Evolutionary conservation across 2,329 filamentous ascomycete genomes (phyloP).

Genomic region (Lecanoromycetidae sp.): DNA sequence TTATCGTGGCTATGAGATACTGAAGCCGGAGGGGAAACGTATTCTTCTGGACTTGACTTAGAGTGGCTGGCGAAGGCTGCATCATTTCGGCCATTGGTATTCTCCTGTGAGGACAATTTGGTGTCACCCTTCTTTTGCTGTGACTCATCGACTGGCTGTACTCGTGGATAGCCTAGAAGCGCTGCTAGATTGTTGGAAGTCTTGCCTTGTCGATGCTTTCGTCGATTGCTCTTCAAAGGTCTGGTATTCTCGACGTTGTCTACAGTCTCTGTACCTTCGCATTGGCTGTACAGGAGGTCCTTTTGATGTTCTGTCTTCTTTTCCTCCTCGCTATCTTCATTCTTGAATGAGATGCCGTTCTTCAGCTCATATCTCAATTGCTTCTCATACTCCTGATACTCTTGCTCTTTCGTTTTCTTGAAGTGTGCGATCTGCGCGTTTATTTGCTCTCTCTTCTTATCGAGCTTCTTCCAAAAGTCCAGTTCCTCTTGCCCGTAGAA

Average conservation of each 20-base stretch:
- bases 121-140: neutral
- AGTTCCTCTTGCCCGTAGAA: neutral
- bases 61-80: neutral
- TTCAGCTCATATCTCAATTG: too few species aligned
- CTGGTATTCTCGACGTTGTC: too few species aligned
- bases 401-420: conserved; percentile 14
- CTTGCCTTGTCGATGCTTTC: too few species aligned
- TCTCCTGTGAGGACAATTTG: neutral
- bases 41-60: neutral
- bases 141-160: neutral
- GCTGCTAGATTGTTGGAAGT: too few species aligned
- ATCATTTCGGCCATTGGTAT: neutral
- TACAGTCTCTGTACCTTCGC: too few species aligned
- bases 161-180: too few species aligned
- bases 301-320: neutral
- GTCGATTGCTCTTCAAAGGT: too few species aligned
- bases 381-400: conserved; percentile 14
- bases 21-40: neutral
- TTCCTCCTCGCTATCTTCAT: neutral
- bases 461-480: neutral
- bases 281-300: too few species aligned
- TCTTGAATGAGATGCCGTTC: too few species aligned
- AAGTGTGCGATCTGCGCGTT: conserved; percentile 16
- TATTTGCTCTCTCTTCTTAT: conserved; percentile 15
- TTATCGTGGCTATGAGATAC: conserved; percentile 42